Conservation (phyloP, 108 stramenopile species). For the Conticribra guillardii region DNA sequence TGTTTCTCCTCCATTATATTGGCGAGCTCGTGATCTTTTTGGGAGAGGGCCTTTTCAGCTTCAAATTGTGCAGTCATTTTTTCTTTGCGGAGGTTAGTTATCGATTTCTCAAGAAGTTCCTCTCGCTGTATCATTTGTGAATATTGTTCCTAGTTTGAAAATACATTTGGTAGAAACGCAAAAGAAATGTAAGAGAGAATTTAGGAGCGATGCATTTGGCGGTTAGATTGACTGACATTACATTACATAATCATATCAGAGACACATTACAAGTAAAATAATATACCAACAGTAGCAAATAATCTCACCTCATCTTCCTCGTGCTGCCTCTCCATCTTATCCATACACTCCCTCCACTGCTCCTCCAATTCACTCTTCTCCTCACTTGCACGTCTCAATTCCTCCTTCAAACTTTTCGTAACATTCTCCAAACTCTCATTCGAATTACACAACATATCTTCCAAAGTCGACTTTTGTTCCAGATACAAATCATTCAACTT, state of each 20-base stretch:
- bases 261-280: neutral
- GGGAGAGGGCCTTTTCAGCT: constrained; percentile 2
- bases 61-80: constrained; percentile 3
- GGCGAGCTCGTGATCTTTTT: constrained; percentile 13
- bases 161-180: neutral
- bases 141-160: constrained; percentile 1
- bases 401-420: constrained; percentile 5
- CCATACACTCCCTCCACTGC: constrained; percentile 8
- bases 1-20: constrained; percentile 23
- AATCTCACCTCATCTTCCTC: constrained; percentile 17
- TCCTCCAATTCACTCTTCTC: constrained; percentile 9
- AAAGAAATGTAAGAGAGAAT: neutral
- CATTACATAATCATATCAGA: neutral
- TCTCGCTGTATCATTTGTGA: neutral
- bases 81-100: constrained; percentile 5
- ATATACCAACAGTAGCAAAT: neutral
- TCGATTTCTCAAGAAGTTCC: constrained; percentile 3
- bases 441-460: no score
- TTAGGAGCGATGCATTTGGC: neutral
- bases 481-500: constrained; percentile 14
- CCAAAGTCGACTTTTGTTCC: neutral
- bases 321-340: constrained; percentile 9
- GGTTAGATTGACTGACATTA: neutral
- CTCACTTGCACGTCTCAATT: constrained; percentile 1
- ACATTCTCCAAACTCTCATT: no score